These are phyloP conservation scores for Barnettozyma populi DNA, from an alignment of 805 yeast genomes.

Conservation along the genomic window DNA sequence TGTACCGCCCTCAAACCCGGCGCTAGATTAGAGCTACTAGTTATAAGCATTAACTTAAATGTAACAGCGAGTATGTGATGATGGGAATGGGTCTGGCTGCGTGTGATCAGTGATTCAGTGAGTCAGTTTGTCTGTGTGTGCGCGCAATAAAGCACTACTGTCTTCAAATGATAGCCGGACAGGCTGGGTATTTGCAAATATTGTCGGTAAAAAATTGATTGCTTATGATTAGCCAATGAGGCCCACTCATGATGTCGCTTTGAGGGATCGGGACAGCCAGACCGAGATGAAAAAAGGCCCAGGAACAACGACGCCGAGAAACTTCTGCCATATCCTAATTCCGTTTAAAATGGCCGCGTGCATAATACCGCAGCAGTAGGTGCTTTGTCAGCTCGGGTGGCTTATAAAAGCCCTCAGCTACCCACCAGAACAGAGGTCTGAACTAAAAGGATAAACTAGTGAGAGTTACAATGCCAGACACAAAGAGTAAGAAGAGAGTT, in stretches of 20 bases:
- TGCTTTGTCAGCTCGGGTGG: background rate
- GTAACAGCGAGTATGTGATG: too few relatives aligned
- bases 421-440: background rate
- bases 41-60: too few relatives aligned
- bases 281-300: background rate
- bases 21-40: too few relatives aligned
- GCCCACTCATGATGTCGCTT: background rate
- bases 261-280: background rate
- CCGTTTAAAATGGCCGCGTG: background rate
- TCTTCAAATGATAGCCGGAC: too few relatives aligned
- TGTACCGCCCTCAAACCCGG: too few relatives aligned
- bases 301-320: background rate
- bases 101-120: too few relatives aligned
- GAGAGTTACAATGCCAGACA: background rate
- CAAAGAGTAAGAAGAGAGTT: slow-evolving; percentile 26
- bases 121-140: too few relatives aligned
- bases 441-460: background rate
- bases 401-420: background rate
- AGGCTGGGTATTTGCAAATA: too few relatives aligned
- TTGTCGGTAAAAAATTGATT: too few relatives aligned
- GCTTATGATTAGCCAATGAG: background rate
- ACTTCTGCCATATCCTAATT: background rate
- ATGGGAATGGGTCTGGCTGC: too few relatives aligned
- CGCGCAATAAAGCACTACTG: too few relatives aligned
- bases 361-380: background rate